Base-by-base conservation (phyloP, 2,329 filamentous ascomycete genomes). In the Piedraia hortae region DNA sequence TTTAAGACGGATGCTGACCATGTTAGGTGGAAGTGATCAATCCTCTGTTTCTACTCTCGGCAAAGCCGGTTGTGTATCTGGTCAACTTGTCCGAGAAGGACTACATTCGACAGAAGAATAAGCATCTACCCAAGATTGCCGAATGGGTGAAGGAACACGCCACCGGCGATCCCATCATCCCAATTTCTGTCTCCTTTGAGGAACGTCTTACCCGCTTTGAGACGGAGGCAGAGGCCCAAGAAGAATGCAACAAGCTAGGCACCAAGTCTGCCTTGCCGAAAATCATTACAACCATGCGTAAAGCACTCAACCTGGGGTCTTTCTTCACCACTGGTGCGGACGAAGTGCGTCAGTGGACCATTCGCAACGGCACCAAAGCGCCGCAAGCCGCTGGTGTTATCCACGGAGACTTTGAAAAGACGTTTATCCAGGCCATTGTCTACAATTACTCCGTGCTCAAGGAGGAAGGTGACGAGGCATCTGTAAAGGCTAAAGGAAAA, bases 101-200 rank as follows among this genome's bases (percentile, higher is more conserved):
- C 50, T 97, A 80, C 48, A 69, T 91, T 42, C 72, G 85, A 41
- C 85, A 93, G 57, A 97, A 93, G 71, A 97, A 97, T 64, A 97
- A 97, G 67, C 67, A 97, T 53, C 63, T 97, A 25, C 63, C 73
- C 34, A 85, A 82, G 54, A 69, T 93, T 35, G 75, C 73, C 28
- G 73, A 85, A 45, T 97, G 85, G 85, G 67, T 91, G 48, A 89
- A 93, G 55, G 63, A 73, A 45, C 61, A 97, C 46, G 74, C 80
- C 4, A 48, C 65, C 23, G 78, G 77, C 26, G 80, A 91, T 42
- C 74, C 80, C 22, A 69, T 93, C 40, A 75, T 97, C 27, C 85
- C 82, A 29, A 68, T 97, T 39, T 93, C 85, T 1, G 73, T 91
- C 25, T 68, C 62, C 16, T 82, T 88, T 35, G 88, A 97, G 54